Conservation (phyloP, 352 stramenopile genomes). For the Phytophthora tentaculata region DNA sequence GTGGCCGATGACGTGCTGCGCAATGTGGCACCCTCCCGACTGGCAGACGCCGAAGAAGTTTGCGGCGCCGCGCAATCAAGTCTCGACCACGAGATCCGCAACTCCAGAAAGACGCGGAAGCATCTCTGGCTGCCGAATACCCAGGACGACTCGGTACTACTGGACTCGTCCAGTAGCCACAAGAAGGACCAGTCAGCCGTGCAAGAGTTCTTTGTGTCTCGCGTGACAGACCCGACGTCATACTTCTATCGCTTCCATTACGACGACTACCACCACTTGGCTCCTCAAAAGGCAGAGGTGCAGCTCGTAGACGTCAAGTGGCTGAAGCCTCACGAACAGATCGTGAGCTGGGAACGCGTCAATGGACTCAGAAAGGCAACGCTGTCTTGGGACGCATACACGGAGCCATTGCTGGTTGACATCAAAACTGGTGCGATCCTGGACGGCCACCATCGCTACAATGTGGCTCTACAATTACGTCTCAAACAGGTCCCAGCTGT, state of each 20-base stretch:
- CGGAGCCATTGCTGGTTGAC: slow-evolving; percentile 81
- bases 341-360: slow-evolving; percentile 84
- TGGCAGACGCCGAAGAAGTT: slow-evolving; percentile 67
- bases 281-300: slow-evolving; percentile 77
- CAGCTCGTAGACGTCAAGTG: slow-evolving; percentile 83
- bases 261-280: slow-evolving; percentile 66
- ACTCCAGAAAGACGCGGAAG: slow-evolving; percentile 69
- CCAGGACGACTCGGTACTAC: slow-evolving; percentile 78
- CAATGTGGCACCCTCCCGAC: slow-evolving; percentile 58
- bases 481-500: slow-evolving; percentile 81
- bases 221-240: slow-evolving; percentile 83
- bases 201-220: slow-evolving; percentile 80
- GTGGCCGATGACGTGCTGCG: slow-evolving; percentile 71
- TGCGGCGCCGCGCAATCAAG: slow-evolving; percentile 52
- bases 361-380: slow-evolving; percentile 80
- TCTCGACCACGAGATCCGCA: slow-evolving; percentile 68
- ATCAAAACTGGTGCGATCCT: slow-evolving; percentile 81
- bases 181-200: slow-evolving; percentile 47
- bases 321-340: slow-evolving; percentile 87
- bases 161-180: slow-evolving; percentile 21
- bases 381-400: slow-evolving; percentile 84
- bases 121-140: slow-evolving; percentile 79
- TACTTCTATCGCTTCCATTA: slow-evolving; percentile 89
- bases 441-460: slow-evolving; percentile 87
- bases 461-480: slow-evolving; percentile 70